A percentile compares a stretch with the other conserved stretches of the same genome.
These are phyloP conservation scores for Sanghuangporus weigelae DNA, from an alignment of 1,284 basidiomycete genomes.

Conservation along the genomic window DNA sequence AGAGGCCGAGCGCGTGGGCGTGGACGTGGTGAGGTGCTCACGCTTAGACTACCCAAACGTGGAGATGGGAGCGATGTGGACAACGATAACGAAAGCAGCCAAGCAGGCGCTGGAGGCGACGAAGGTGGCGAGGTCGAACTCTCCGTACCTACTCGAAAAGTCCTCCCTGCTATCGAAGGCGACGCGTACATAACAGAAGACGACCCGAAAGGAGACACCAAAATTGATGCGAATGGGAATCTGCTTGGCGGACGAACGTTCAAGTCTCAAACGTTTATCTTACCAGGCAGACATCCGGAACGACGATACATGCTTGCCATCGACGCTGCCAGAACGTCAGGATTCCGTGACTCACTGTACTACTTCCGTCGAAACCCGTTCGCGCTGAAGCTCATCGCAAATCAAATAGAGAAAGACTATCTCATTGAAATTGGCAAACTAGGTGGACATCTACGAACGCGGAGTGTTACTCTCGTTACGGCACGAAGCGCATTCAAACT, in stretches of 20 bases:
- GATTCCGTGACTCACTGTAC: conserved; percentile 94
- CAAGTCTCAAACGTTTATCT: conserved; percentile 83
- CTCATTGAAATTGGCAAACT: conserved; percentile 87
- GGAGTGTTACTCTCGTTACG: conserved; percentile 91
- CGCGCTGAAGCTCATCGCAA: conserved; percentile 85
- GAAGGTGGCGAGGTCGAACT: conserved; percentile 31
- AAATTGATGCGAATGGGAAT: conserved; percentile 83
- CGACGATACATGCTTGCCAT: conserved; percentile 94
- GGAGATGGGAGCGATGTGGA: conserved; percentile 46
- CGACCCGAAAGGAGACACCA: conserved; percentile 85
- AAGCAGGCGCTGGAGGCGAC: conserved; percentile 16
- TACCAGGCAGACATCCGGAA: conserved; percentile 78
- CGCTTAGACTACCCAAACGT: conserved; percentile 29
- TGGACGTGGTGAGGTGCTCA: conserved; percentile 36
- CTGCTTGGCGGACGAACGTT: conserved; percentile 84
- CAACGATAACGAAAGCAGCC: conserved; percentile 35
- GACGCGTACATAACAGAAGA: conserved; percentile 86
- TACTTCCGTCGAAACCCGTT: conserved; percentile 91
- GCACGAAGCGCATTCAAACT: conserved; percentile 92
- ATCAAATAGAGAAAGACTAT: conserved; percentile 85
- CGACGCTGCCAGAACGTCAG: conserved; percentile 92
- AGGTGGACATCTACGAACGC: conserved; percentile 81
- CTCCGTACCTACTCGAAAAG: conserved; percentile 45
- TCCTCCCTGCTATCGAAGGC: conserved; percentile 74
- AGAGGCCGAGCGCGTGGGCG: conserved; percentile 35